These are phyloP conservation scores for Alloteropsis angusta DNA, from an alignment of 202 grass and related monocot genomes.

Conservation along the genomic window DNA sequence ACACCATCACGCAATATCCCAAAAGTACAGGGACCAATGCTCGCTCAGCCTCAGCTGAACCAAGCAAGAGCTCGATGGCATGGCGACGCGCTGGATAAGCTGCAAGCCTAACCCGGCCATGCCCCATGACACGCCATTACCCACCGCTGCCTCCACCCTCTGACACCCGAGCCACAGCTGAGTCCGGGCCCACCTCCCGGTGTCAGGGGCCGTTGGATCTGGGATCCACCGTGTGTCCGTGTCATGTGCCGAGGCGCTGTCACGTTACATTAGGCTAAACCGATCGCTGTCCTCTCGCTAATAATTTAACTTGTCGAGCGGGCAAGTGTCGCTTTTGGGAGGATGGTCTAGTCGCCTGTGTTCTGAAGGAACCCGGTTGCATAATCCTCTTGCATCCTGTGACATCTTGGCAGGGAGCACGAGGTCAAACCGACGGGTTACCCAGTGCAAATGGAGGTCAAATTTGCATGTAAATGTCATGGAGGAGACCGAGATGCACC, in stretches of 20 bases:
- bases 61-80: background rate
- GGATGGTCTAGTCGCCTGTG: background rate
- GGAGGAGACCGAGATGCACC: background rate
- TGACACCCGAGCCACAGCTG: background rate
- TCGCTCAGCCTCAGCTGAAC: background rate
- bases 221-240: background rate
- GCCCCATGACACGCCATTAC: background rate
- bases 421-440: slow-evolving; percentile 6
- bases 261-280: background rate
- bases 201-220: background rate
- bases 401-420: background rate
- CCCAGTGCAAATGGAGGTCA: background rate
- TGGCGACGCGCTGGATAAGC: slow-evolving; percentile 20
- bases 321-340: slow-evolving; percentile 25
- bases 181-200: background rate
- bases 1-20: slow-evolving; percentile 19
- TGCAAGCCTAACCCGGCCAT: slow-evolving; percentile 10
- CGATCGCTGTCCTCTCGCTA: background rate
- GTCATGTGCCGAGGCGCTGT: background rate
- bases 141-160: background rate
- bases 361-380: background rate
- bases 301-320: background rate
- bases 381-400: background rate
- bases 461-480: background rate
- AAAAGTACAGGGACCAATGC: slow-evolving; percentile 19